phyloP scores from a whole-genome alignment of 2,329 filamentous ascomycete genomes.

The Colletotrichum phormii region DNA sequence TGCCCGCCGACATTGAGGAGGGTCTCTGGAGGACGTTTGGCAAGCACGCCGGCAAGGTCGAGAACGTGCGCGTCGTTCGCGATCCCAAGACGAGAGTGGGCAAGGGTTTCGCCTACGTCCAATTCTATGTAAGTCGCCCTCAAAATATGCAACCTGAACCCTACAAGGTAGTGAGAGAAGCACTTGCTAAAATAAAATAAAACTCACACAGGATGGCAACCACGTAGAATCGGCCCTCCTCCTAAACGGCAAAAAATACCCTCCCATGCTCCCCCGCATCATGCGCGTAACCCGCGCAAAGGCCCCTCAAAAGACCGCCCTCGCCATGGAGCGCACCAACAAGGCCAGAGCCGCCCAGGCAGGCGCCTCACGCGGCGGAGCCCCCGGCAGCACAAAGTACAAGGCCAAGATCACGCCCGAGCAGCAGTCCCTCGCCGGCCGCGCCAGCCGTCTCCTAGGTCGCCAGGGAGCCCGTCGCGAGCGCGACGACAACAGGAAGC shows the following conservation, averaged over 20 bases:
- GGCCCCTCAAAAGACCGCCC: slow-evolving; percentile 71
- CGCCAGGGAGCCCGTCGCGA: slow-evolving; percentile 69
- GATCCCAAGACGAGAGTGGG: slow-evolving; percentile 92
- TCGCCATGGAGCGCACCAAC: slow-evolving; percentile 62
- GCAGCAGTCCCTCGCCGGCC: slow-evolving; percentile 77
- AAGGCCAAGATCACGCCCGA: slow-evolving; percentile 77
- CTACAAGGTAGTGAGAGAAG: not conserved
- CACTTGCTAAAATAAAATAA: slow-evolving; percentile 27
- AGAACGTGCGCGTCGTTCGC: slow-evolving; percentile 92
- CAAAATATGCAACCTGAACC: slow-evolving; percentile 25
- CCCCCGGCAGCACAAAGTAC: slow-evolving; percentile 62
- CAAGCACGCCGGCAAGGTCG: slow-evolving; percentile 80
- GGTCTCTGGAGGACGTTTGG: slow-evolving; percentile 87
- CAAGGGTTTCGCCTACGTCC: slow-evolving; percentile 97
- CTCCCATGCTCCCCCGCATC: slow-evolving; percentile 89
- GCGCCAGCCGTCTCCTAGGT: slow-evolving; percentile 80
- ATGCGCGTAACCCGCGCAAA: slow-evolving; percentile 90
- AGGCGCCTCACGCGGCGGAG: slow-evolving; percentile 29
- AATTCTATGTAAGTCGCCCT: slow-evolving; percentile 75
- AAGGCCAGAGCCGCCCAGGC: slow-evolving; percentile 47
- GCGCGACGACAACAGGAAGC: slow-evolving; percentile 42
- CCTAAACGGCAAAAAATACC: slow-evolving; percentile 90
- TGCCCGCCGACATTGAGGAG: slow-evolving; percentile 89
- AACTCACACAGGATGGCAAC: slow-evolving; percentile 73
- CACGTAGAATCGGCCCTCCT: slow-evolving; percentile 91